A percentile compares a stretch with the other conserved stretches of the same genome.
These are phyloP conservation scores for Amaranthus cruentus DNA, from an alignment of 148 eudicot genomes.

Conservation along the genomic window DNA sequence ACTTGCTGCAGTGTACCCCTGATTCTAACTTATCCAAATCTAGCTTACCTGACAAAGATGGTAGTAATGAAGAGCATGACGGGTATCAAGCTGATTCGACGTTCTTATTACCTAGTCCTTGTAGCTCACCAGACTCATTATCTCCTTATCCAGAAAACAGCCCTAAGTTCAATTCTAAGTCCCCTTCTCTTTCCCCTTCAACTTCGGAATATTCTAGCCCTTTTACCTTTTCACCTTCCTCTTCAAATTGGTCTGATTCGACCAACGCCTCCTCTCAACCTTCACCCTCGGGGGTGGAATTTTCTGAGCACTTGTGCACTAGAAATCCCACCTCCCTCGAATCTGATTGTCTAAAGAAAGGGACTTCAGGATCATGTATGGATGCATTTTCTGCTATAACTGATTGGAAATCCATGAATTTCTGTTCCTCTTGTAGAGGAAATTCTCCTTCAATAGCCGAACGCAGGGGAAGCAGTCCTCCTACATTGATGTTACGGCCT, in stretches of 20 bases:
- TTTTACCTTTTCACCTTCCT: constrained; percentile 81
- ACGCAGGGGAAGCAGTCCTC: constrained; percentile 54
- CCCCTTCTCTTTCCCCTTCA: constrained; percentile 71
- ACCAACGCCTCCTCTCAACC: constrained; percentile 62
- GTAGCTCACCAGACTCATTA: constrained; percentile 60
- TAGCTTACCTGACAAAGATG: constrained; percentile 19
- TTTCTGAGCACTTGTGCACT: constrained; percentile 30
- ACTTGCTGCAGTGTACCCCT: constrained; percentile 34
- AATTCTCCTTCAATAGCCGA: constrained; percentile 50
- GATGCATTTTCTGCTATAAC: constrained; percentile 34
- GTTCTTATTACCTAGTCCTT: constrained; percentile 33
- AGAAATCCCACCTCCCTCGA: constrained; percentile 27
- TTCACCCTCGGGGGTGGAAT: constrained; percentile 55
- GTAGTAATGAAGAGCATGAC: constrained; percentile 22
- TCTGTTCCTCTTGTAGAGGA: constrained; percentile 33
- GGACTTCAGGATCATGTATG: constrained; percentile 23
- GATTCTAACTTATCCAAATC: constrained; percentile 29
- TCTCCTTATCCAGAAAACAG: constrained; percentile 38
- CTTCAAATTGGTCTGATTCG: constrained; percentile 84
- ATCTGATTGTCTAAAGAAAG: constrained; percentile 27
- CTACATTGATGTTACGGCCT: constrained; percentile 42
- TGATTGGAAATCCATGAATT: constrained; percentile 22
- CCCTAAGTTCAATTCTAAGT: constrained; percentile 42
- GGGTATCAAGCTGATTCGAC: constrained; percentile 26
- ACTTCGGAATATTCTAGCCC: constrained; percentile 64